Conservation (phyloP, 306 rosid genomes). For the Phaseolus lunatus region DNA sequence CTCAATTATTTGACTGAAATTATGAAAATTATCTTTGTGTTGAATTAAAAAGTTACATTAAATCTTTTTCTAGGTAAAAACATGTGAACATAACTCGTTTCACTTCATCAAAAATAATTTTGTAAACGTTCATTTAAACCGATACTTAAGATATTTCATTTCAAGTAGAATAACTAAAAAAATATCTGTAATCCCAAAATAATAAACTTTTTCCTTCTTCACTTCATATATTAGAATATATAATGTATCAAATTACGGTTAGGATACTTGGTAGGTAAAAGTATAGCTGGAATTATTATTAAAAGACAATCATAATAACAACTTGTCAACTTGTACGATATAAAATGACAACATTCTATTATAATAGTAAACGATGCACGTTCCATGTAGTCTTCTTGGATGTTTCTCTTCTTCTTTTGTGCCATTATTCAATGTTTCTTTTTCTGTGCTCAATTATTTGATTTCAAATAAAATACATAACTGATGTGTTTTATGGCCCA, state of each 20-base stretch:
- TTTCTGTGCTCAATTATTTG: background rate
- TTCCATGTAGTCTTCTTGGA: background rate
- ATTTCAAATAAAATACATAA: background rate
- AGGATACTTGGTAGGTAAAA: background rate
- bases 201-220: too few relatives aligned
- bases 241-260: background rate
- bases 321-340: background rate
- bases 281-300: slow-evolving; percentile 1
- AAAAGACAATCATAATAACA: background rate
- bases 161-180: too few relatives aligned
- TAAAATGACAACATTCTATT: background rate
- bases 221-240: too few relatives aligned
- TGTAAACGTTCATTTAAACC: background rate
- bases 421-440: background rate
- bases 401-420: background rate
- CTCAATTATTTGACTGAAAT: background rate
- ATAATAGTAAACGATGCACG: background rate
- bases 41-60: background rate
- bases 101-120: too few relatives aligned
- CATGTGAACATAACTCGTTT: background rate
- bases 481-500: too few relatives aligned
- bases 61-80: background rate
- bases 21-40: background rate
- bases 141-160: too few relatives aligned
- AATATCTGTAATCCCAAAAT: too few relatives aligned